Evolutionary conservation across 2,329 filamentous ascomycete species (phyloP), one percentile per base, ranked within the genome.

Genomic region (Trichophyton mentagrophytes): DNA sequence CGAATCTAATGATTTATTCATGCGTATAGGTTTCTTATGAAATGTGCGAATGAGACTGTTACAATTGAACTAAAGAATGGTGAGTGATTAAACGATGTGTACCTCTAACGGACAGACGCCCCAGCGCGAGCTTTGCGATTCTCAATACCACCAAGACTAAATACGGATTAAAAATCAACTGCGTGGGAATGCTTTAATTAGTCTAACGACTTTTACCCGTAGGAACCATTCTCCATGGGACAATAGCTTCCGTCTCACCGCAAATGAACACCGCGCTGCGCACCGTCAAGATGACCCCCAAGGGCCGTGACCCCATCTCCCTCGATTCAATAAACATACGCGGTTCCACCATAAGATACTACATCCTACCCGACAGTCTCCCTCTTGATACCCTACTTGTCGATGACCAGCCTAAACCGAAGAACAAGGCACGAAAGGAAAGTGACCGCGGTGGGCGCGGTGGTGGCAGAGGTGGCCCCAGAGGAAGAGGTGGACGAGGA

Each of bases 371-470:
- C 61, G 93, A 99, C 78, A 93, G 89, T 65, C 82, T 99, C 69
- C 92, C 92, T 44, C 83, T 99, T 66, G 93, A 99, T 76, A 96
- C 92, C 46, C 82, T 99, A 59, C 82, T 99, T 64, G 90, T 99
- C 68, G 93, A 99, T 74, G 93, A 99, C 77, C 85, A 90, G 69
- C 90, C 92, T 58, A 99, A 99, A 81, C 92, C 93, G 64, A 97
- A 97, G 87, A 99, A 99, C 79, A 99, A 99, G 85, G 92, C 93
- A 27, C 85, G 92, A 72, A 99, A 99, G 82, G 93, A 97, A 78
- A 82, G 71, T 47, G 76, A 77, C 59, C 79, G 85, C 56, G 82
- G 83, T 51, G 72, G 74, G 40, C 74, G 77, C 53, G 76, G 79
- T 51, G 72, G 78, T 55, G 72, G 77, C 20, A 67, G 77, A 53